phyloP scores from a whole-genome alignment of 176 grass and related monocot genomes.

The Aegilops sharonensis region DNA sequence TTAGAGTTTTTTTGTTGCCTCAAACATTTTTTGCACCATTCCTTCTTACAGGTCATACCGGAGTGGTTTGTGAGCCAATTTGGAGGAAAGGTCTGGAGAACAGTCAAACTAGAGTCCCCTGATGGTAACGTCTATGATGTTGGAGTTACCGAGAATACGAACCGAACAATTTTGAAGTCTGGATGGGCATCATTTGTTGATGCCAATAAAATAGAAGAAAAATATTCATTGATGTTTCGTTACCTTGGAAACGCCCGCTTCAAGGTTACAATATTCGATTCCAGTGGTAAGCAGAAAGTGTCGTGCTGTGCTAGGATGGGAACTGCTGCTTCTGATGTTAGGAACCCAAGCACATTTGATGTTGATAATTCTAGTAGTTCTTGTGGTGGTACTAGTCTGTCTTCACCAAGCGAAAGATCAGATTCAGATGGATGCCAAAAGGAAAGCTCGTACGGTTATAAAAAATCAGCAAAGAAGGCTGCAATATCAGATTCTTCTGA shows the following conservation, averaged over 20 bases:
- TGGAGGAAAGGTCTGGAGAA: constrained; percentile 5
- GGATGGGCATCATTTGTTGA: constrained; percentile 51
- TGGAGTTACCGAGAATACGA: not conserved
- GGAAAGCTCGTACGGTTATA: not conserved
- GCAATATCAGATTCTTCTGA: not conserved
- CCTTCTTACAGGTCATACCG: constrained; percentile 42
- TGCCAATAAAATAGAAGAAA: constrained; percentile 35
- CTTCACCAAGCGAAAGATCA: not conserved
- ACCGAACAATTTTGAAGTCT: not conserved
- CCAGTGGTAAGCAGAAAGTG: constrained; percentile 30
- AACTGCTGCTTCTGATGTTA: not conserved
- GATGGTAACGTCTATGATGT: constrained; percentile 20
- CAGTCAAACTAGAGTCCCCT: constrained; percentile 36
- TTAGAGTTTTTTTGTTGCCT: not conserved
- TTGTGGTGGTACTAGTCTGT: not conserved
- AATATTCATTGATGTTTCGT: constrained; percentile 39
- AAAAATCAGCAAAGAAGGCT: not conserved
- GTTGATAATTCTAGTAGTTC: not conserved
- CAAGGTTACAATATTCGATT: constrained; percentile 41
- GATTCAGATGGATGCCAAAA: not conserved
- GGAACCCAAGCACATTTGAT: not conserved
- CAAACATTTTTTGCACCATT: not conserved
- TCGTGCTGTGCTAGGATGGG: constrained; percentile 19
- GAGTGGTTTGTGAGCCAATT: constrained; percentile 46
- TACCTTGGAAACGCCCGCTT: constrained; percentile 25